Evolutionary conservation across 148 eudicot genomes (phyloP).

Genomic region (Polygonum maritimum): DNA sequence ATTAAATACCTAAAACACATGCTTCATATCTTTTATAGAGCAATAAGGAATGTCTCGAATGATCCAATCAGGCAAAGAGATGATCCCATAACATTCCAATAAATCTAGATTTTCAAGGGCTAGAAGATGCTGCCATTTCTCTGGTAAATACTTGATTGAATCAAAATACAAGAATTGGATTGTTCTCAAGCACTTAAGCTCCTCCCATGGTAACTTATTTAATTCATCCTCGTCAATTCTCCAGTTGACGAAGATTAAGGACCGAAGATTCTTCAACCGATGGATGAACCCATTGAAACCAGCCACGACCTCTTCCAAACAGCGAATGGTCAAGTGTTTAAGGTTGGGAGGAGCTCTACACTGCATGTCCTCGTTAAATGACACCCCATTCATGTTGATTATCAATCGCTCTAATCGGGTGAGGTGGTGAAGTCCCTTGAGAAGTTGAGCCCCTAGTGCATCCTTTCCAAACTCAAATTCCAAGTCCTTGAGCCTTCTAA

Average conservation of each 20-base stretch:
- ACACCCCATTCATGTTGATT: background rate
- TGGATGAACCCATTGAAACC: background rate
- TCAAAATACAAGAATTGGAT: background rate
- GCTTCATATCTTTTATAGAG: background rate
- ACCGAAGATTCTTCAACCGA: background rate
- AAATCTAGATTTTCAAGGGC: background rate
- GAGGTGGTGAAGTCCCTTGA: conserved; percentile 5
- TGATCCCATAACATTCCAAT: too few relatives aligned
- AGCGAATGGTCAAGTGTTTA: background rate
- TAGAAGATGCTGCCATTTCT: background rate
- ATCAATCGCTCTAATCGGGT: background rate
- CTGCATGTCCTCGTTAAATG: background rate
- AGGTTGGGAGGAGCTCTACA: background rate
- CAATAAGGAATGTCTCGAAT: background rate
- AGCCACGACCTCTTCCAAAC: background rate
- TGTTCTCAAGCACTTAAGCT: background rate
- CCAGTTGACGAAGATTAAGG: rapidly evolving
- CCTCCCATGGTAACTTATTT: background rate
- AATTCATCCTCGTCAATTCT: background rate
- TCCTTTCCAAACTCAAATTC: background rate
- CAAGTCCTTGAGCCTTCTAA: background rate
- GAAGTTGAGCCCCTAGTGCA: background rate
- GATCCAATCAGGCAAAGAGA: background rate
- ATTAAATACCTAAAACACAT: background rate
- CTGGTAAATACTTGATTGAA: background rate